A percentile compares a stretch with the other conserved stretches of the same genome.
phyloP scores from a whole-genome alignment of 331 rosid species.

The Quercus lobata region DNA sequence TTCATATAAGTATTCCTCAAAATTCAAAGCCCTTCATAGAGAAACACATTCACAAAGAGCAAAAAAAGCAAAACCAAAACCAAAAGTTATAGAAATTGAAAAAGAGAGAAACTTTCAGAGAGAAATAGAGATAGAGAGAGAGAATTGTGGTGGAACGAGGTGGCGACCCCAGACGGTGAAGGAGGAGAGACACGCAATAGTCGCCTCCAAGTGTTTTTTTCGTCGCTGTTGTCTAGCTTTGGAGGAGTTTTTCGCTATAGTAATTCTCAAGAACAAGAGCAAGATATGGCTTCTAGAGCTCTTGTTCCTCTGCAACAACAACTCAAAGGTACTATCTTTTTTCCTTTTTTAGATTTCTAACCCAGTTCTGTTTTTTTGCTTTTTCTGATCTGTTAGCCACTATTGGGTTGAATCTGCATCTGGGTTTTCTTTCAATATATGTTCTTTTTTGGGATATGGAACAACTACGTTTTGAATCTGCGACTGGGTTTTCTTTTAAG shows the following conservation, averaged over 20 bases:
- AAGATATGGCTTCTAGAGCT: constrained; percentile 54
- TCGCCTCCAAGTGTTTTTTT: constrained; percentile 64
- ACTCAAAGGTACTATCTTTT: constrained; percentile 31
- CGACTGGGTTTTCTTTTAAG: neutral
- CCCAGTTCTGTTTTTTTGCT: neutral
- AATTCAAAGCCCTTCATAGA: neutral
- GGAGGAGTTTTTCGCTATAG: constrained; percentile 60
- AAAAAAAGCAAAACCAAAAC: neutral
- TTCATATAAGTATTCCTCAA: constrained; percentile 3
- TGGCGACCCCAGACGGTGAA: constrained; percentile 55
- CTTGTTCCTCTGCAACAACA: constrained; percentile 23
- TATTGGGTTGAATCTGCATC: neutral
- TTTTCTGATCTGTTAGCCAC: neutral
- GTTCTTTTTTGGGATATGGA: neutral
- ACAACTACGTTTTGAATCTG: neutral
- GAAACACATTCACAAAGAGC: neutral
- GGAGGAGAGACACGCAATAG: constrained; percentile 57
- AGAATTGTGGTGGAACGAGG: constrained; percentile 25
- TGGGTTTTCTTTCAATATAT: neutral
- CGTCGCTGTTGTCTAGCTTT: constrained; percentile 61
- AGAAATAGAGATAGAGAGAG: neutral
- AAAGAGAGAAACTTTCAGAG: neutral
- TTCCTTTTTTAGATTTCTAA: neutral
- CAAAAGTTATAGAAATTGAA: neutral
- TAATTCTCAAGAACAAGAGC: constrained; percentile 27